Evolutionary conservation across 768 basidiomycete genomes (phyloP), one percentile per base, ranked within the genome.

Genomic region (Butyriboletus loyo): DNA sequence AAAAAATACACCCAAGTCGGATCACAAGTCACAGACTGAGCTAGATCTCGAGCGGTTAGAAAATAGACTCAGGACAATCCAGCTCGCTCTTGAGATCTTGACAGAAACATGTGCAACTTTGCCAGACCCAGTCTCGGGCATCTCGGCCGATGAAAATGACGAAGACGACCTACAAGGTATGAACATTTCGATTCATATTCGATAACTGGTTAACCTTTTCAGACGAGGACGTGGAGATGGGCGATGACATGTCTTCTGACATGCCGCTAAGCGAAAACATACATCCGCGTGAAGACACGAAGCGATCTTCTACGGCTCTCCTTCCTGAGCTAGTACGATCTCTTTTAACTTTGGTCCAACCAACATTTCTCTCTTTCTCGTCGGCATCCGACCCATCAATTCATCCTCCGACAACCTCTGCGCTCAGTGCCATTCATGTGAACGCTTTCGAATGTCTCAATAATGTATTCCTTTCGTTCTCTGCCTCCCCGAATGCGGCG

Each of bases 321-420:
- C 73, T 89, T 30, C 78, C 82, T 0, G 72, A 80, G 1, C 76
- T 94, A n/a, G 81, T 87, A 10, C 73, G 77, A 24, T 86, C 91
- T 4, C 73, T 89, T 7, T 75, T 93, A 5, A 66, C 78, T 2
- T 79, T 96, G 27, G 77, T 87, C 38, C 83, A 82, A 28, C 90
- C 92, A 0, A 92, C 89, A 0, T 64, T 78, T 0, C 79, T 95
- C 15, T 96, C 94, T 5, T 96, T 94, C 73, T 82, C 88, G 15
- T 89, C 91, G 0, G 74, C 79, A 17, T 77, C 81, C 22, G 70
- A 78, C 5, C 81, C 81, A 11, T 93, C 92, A 0, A 74, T 79
- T 21, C 90, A 96, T 64, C 90, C 92, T 36, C 94, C 94, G 2
- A 93, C 87, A 13, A 96, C 94, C 0, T 90, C 92, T 24, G 87